Conservation (phyloP, 2,329 filamentous ascomycete genomes). For the Amesomyces nigricolor region DNA sequence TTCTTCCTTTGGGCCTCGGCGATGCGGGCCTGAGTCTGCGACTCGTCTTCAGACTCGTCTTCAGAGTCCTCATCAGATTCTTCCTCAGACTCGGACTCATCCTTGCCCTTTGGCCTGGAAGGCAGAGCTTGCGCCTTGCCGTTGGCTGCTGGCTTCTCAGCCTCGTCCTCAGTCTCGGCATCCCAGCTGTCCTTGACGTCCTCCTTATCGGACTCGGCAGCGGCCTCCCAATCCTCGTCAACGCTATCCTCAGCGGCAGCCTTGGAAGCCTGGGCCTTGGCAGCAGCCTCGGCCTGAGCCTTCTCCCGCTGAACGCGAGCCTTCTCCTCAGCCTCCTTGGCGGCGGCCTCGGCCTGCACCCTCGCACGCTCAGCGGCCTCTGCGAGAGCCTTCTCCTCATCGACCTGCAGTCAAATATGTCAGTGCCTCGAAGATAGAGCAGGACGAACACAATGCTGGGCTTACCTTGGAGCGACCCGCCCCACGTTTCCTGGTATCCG, state of each 20-base stretch:
- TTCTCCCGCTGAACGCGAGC: constrained; percentile 49
- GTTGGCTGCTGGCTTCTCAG: constrained; percentile 34
- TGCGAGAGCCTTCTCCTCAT: constrained; percentile 72
- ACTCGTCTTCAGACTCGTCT: constrained; percentile 65
- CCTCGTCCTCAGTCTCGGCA: constrained; percentile 70
- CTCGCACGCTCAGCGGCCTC: constrained; percentile 71
- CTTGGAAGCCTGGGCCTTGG: constrained; percentile 46
- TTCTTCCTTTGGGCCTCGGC: constrained; percentile 75
- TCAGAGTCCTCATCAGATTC: constrained; percentile 52
- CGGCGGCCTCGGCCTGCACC: constrained; percentile 60
- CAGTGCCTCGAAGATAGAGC: neutral
- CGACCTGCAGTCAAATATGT: constrained; percentile 36
- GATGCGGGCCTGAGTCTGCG: constrained; percentile 63
- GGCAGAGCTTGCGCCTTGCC: constrained; percentile 35
- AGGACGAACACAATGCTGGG: neutral
- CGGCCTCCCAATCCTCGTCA: constrained; percentile 84
- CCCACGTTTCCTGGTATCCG: constrained; percentile 68
- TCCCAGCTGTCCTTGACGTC: constrained; percentile 95
- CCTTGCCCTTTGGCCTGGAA: constrained; percentile 31
- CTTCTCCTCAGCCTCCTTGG: constrained; percentile 57
- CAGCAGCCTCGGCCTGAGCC: constrained; percentile 51
- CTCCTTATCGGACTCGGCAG: constrained; percentile 68
- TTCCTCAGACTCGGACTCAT: constrained; percentile 48
- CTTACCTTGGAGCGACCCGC: constrained; percentile 52
- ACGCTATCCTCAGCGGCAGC: constrained; percentile 49